These are phyloP conservation scores for Lentinula lateritia DNA, from an alignment of 768 basidiomycete genomes.

Conservation along the genomic window DNA sequence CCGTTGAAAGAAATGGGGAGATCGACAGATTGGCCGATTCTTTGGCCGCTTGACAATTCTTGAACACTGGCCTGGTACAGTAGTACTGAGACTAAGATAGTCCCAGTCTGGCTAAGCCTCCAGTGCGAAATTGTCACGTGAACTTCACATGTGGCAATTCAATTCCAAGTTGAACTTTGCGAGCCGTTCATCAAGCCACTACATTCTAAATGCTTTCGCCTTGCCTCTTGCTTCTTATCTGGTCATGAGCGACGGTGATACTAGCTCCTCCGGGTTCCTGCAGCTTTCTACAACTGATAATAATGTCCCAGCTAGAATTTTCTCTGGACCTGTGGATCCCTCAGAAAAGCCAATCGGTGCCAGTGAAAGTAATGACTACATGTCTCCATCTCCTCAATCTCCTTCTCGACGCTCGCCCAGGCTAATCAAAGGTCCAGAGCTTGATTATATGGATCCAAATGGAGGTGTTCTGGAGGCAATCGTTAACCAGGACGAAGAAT, in stretches of 20 bases:
- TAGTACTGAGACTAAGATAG: no score
- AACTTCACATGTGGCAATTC: background rate
- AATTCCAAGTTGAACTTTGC: background rate
- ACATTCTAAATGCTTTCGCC: background rate
- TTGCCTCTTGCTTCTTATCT: background rate
- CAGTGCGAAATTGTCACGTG: no score
- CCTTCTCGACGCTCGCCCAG: slow-evolving; percentile 47
- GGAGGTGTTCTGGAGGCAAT: slow-evolving; percentile 25
- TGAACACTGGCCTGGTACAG: no score
- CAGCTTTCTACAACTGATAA: slow-evolving; percentile 21
- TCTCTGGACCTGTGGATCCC: slow-evolving; percentile 48
- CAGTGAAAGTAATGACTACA: slow-evolving; percentile 22
- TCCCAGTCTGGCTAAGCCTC: no score
- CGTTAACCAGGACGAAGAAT: slow-evolving; percentile 22
- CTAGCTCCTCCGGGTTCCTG: background rate
- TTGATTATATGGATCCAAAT: slow-evolving; percentile 14
- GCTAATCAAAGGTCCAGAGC: slow-evolving; percentile 27
- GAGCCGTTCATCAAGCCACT: background rate
- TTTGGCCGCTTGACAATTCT: background rate
- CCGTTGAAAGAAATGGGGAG: background rate
- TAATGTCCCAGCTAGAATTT: slow-evolving; percentile 36
- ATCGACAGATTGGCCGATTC: background rate
- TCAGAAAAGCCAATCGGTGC: slow-evolving; percentile 44
- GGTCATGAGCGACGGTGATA: background rate
- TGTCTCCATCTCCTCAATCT: slow-evolving; percentile 13